Base-by-base conservation (phyloP, 345 rosid species). In the Stellera chamaejasme region DNA sequence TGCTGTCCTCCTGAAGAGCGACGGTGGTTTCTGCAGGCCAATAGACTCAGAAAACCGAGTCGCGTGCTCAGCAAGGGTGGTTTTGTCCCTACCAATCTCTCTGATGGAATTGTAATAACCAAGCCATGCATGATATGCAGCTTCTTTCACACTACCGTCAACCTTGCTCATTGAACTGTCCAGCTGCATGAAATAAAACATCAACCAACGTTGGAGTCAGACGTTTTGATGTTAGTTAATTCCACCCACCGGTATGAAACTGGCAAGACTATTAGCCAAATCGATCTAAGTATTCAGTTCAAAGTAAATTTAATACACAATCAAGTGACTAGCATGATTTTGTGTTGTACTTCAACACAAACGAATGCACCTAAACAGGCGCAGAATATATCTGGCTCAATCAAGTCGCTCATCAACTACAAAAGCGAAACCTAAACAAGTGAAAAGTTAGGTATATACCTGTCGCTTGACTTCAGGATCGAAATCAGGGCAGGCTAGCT, bases 51-150 rank as follows among this genome's bases (percentile, higher is more conserved):
- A 77, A 69, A 94, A 94, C 62, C 48, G 80, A 56, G 66, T 80
- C 50, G 96, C 96, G 53, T 87, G 82, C 75, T 85, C 97, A 1
- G 81, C 95, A 8, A 94, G 83, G 0, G 78, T 79, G 27, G 95
- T 94, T 66, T 94, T 94, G 56, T 87, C 96, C 63, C 99, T 69
- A 56, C 97, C 90, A 14, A 82, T 87, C 73, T 85, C 82, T 54
- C 80, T 70, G 72, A 94, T 79, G 3, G 97, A 90, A 76, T 80
- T 90, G 57, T 93, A 94, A 48, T 90, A 94, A 44, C 90, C 92
- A 44, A 94, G 93, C 96, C 99, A 94, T 49, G 95, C 87, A 74
- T 87, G 95, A 75, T 87, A 94, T 13, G 97, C 97, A 54, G 82
- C 97, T 79, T 94, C 99, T 77, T 85, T 90, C 53, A 85, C 62